A percentile compares a stretch with the other conserved stretches of the same genome.
phyloP scores from a whole-genome alignment of 2,329 filamentous ascomycete genomes.

The Arthrobotrys sinensis region DNA sequence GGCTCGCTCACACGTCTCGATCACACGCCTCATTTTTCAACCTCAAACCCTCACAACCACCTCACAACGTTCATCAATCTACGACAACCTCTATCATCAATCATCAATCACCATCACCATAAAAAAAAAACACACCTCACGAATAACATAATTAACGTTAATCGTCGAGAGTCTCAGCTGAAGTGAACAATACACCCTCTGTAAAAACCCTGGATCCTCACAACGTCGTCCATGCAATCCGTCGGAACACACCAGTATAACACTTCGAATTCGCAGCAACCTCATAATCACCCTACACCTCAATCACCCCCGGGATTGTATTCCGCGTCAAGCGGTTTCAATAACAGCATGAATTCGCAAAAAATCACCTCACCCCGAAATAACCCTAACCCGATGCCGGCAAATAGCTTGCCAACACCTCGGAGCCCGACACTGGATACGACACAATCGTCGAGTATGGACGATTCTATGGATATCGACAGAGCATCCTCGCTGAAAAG shows the following conservation, averaged over 20 bases:
- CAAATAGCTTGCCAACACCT: conserved; percentile 57
- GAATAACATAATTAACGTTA: neutral
- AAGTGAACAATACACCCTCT: neutral
- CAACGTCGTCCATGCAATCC: conserved; percentile 60
- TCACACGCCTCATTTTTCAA: conserved; percentile 23
- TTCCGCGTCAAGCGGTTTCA: conserved; percentile 61
- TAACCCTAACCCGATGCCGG: conserved; percentile 25
- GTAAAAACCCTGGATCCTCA: conserved; percentile 47
- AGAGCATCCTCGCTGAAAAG: conserved; percentile 50
- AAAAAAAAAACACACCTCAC: neutral
- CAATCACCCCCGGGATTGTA: conserved; percentile 59
- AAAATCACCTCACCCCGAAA: conserved; percentile 56
- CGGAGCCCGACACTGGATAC: conserved; percentile 52
- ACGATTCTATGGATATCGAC: conserved; percentile 57
- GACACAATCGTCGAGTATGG: conserved; percentile 38
- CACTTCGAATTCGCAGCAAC: conserved; percentile 60
- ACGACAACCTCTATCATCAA: neutral
- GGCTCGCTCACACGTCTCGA: neutral
- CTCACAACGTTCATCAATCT: conserved; percentile 10
- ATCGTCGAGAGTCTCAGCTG: conserved; percentile 15
- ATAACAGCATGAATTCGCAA: conserved; percentile 56
- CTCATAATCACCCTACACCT: conserved; percentile 59
- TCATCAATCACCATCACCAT: conserved; percentile 14
- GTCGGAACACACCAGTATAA: conserved; percentile 61
- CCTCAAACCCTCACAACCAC: too few species aligned